Percentiles rank a stretch among this genome's conserved stretches.
Conservation (phyloP, 495 filamentous ascomycete species). For the Penicillium silybi region DNA sequence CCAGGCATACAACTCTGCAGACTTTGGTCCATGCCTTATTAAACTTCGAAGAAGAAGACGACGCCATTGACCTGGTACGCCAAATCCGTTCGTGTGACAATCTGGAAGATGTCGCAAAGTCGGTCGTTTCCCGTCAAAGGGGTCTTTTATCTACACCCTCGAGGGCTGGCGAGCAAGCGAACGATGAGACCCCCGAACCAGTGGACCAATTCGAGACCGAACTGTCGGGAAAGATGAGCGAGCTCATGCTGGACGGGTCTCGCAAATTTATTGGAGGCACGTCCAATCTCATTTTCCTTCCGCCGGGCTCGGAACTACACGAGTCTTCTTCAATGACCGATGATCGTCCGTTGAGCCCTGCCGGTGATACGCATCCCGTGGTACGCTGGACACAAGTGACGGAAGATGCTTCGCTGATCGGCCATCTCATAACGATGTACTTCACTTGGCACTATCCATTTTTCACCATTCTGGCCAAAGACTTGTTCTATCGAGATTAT, state of each 20-base stretch:
- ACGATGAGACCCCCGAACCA: slow-evolving; percentile 21
- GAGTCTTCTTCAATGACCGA: slow-evolving; percentile 34
- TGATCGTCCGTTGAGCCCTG: not conserved
- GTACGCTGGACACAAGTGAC: slow-evolving; percentile 88
- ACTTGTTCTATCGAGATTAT: slow-evolving; percentile 86
- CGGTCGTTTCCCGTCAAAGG: slow-evolving; percentile 58
- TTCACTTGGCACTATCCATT: slow-evolving; percentile 98
- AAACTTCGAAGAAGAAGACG: slow-evolving; percentile 74
- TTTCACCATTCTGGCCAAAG: slow-evolving; percentile 90
- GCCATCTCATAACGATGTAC: slow-evolving; percentile 93
- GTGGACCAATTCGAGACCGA: slow-evolving; percentile 75
- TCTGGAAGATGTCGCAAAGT: slow-evolving; percentile 83
- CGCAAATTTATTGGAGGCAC: slow-evolving; percentile 93
- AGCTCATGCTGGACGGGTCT: slow-evolving; percentile 85
- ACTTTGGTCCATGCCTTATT: slow-evolving; percentile 90
- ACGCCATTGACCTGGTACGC: slow-evolving; percentile 73
- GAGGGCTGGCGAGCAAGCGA: slow-evolving; percentile 18
- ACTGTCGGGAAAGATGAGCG: slow-evolving; percentile 88
- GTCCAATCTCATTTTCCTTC: slow-evolving; percentile 87
- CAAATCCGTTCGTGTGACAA: slow-evolving; percentile 91
- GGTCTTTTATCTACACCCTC: slow-evolving; percentile 21
- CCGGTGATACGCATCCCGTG: slow-evolving; percentile 43
- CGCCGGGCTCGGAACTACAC: slow-evolving; percentile 47
- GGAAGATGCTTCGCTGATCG: slow-evolving; percentile 68
- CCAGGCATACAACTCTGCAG: slow-evolving; percentile 81